Conservation (phyloP, 768 basidiomycete species). For the Stropharia rugosoannulata region DNA sequence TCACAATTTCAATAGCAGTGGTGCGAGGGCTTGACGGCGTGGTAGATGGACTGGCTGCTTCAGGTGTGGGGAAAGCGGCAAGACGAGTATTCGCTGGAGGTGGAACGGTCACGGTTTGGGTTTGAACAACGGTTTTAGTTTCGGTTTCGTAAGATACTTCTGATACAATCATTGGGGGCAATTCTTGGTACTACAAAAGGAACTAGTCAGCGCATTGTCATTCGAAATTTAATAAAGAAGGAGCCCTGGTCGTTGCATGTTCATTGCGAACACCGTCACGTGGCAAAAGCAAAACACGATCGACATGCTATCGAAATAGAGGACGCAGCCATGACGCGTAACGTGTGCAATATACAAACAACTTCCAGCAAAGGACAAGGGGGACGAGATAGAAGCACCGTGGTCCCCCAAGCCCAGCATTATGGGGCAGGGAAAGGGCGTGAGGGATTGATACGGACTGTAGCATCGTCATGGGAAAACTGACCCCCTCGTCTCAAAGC, state of each 20-base stretch:
- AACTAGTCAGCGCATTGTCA: constrained; percentile 32
- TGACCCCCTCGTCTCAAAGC: constrained; percentile 92
- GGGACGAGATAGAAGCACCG: constrained; percentile 74
- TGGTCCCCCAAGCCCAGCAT: constrained; percentile 91
- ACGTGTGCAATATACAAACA: constrained; percentile 31
- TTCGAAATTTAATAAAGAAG: constrained; percentile 11
- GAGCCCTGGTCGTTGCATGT: constrained; percentile 31
- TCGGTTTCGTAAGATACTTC: constrained; percentile 53
- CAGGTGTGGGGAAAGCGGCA: constrained; percentile 71
- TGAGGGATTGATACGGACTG: constrained; percentile 69
- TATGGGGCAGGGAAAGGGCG: constrained; percentile 55
- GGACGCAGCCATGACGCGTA: no score
- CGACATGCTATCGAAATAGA: constrained; percentile 30
- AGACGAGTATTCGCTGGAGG: constrained; percentile 78
- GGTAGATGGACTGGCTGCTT: constrained; percentile 54
- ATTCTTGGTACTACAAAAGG: constrained; percentile 40
- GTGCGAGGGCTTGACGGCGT: constrained; percentile 70
- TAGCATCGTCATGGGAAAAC: constrained; percentile 46
- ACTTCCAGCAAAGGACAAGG: constrained; percentile 53
- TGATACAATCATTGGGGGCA: constrained; percentile 44
- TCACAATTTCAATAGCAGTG: constrained; percentile 66
- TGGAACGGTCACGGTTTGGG: constrained; percentile 67
- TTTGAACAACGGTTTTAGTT: constrained; percentile 66
- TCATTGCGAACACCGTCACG: constrained; percentile 39
- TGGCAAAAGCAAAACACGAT: constrained; percentile 31